Evolutionary conservation across 2,329 filamentous ascomycete genomes (phyloP), one percentile per base, ranked within the genome.

Genomic region (Alternaria atra): DNA sequence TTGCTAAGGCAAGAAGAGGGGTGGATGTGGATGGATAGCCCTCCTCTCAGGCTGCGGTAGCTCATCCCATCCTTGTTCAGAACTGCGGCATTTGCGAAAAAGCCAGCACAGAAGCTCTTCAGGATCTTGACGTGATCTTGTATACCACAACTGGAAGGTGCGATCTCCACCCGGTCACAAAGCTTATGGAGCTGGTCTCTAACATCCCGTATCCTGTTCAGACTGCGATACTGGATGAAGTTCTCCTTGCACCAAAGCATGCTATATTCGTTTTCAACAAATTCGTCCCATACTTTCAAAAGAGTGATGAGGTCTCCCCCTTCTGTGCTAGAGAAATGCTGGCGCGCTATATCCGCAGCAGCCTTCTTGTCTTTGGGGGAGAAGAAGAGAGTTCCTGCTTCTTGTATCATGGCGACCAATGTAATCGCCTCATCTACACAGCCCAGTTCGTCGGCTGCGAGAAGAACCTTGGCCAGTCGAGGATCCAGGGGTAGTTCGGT

Each of bases 281-380:
- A 99, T 77, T 97, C 92, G 71, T 95, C 94, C 89, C 90, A 99
- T 70, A 99, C 90, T 73, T 97, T 97, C 48, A 98, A 87, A 1
- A 97, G 86, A 0, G 92, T 93, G 5, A 95, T 77, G 71, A 97
- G 92, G 75, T 99, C 95, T 42, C 95, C 95, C 35, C 94, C 94
- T 63, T 96, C 93, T 9, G 20, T 92, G 75, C 94, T 84, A 0
- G 93, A 97, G 80, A 98, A 98, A 2, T 94, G 88, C 25, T 46
- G n/a, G 5, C 93, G 89, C 0, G 95, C 95, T 63, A 91, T 92
- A 78, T 99, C 94, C 12, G 95, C 95, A 73, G 97, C 92, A 29
- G 97, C 90, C 78, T 97, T 97, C 84, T 98, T 97, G 81, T 99
- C 56, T 94, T 76, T 97, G 97, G 20, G 95, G 94, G 0, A 93